These are phyloP conservation scores for Waltiozyma sp. DNA, from an alignment of 1,139 yeast genomes.

Conservation along the genomic window DNA sequence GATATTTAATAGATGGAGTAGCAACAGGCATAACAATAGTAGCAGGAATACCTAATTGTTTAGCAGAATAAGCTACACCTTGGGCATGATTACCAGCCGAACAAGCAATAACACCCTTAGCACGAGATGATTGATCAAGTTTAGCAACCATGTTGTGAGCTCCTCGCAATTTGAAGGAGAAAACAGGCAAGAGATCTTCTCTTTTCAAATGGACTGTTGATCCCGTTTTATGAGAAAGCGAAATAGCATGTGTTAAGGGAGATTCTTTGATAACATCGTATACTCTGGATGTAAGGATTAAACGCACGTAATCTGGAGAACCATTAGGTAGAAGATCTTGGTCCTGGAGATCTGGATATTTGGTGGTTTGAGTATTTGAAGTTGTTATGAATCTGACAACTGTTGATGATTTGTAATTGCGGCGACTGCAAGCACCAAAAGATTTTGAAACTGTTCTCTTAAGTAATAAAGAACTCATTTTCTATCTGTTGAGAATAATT, in stretches of 20 bases:
- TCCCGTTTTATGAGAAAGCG: constrained; percentile 61
- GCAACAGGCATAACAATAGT: constrained; percentile 98
- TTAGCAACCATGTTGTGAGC: constrained; percentile 96
- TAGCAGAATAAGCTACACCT: constrained; percentile 93
- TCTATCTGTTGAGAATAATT: too few species aligned
- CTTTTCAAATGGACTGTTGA: constrained; percentile 72
- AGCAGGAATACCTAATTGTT: constrained; percentile 74
- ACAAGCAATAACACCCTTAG: constrained; percentile 92
- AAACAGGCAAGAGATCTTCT: constrained; percentile 90
- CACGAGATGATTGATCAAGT: constrained; percentile 51
- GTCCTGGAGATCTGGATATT: constrained; percentile 37
- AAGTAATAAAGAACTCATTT: neutral
- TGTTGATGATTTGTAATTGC: neutral
- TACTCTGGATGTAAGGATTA: constrained; percentile 83
- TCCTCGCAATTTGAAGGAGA: constrained; percentile 91
- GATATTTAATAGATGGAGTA: constrained; percentile 88
- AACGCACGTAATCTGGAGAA: constrained; percentile 86
- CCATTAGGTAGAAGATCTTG: constrained; percentile 48
- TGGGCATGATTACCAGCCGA: constrained; percentile 99
- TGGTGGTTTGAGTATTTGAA: neutral
- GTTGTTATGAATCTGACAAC: neutral
- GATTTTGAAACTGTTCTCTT: neutral
- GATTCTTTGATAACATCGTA: constrained; percentile 92
- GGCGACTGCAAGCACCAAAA: neutral
- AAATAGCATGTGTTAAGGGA: constrained; percentile 69